Base-by-base conservation (phyloP, 2,329 filamentous ascomycete species). In the Neonectria sp. region DNA sequence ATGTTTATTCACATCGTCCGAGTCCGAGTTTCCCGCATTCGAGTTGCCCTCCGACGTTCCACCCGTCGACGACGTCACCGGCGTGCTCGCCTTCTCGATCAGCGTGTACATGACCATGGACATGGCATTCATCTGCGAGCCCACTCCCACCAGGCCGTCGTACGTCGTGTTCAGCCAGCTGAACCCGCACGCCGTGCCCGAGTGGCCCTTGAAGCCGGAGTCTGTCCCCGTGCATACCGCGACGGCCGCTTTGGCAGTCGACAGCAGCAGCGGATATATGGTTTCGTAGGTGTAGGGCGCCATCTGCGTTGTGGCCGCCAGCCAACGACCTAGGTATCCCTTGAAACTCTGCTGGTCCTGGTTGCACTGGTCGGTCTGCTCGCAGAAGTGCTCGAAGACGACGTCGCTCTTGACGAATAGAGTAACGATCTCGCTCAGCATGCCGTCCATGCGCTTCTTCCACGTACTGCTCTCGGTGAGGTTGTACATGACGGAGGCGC, bases 291-390 rank as follows among this genome's bases (percentile, higher is more conserved):
- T 88, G 69, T 84, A 83, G 1, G 89, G 86, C 1, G 86, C 88
- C 73, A 91, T 77, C 76, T 88, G 85, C 7, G 85, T 80, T 2
- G 88, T 86, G 21, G 82, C 82, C 1, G 88, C 85, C 76, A 91
- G 80, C 89, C 91, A 95, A 51, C 92, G 90, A 29, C 89, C 81
- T 29, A 94, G 83, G 78, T 93, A 94, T 12, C 91, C 92, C 81
- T 95, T 95, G 88, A 94, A 95, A 55, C 86, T 90, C 74, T 87
- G 87, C 81, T 94, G 91, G 78, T 95, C 92, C 69, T 85, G 85
- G 81, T 93, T 88, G 84, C 93, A 95, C 29, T 83, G 84, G 62
- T 82, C 80, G 64, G 79, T 79, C 8, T 79, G 80, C 81, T 95
- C 92, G 81, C 93, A 95, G 33, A 88, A 87, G 68, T 85, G 84